These are phyloP conservation scores for Globisporangium alternatum DNA, from an alignment of 352 stramenopile species.

Conservation along the genomic window DNA sequence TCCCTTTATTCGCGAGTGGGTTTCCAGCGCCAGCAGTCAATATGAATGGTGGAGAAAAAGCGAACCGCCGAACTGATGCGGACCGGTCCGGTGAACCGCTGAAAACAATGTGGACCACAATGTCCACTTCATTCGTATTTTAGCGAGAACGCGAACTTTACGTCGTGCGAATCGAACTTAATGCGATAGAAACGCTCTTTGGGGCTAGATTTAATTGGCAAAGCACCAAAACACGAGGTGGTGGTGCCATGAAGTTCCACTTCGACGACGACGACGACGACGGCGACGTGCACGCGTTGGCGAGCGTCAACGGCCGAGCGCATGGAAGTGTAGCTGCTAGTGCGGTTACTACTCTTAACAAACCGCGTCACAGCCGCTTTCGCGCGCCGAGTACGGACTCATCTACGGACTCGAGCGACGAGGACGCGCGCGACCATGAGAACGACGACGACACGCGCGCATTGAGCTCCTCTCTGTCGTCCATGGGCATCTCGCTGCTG, in stretches of 20 bases:
- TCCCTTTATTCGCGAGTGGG: constrained; percentile 17
- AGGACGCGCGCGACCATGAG: constrained; percentile 19
- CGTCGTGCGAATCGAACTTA: neutral
- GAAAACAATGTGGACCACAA: constrained; percentile 24
- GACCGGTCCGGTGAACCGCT: constrained; percentile 13
- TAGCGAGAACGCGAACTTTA: constrained; percentile 20
- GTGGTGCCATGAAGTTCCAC: constrained; percentile 46
- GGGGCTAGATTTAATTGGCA: neutral
- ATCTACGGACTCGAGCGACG: constrained; percentile 46
- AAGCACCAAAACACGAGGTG: constrained; percentile 3
- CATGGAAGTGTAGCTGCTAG: neutral
- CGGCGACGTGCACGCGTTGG: constrained; percentile 3
- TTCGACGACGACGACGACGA: constrained; percentile 31
- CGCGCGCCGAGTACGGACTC: constrained; percentile 50
- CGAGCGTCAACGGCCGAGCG: neutral
- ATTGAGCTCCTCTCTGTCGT: constrained; percentile 10
- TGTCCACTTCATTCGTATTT: constrained; percentile 19
- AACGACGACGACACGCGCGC: constrained; percentile 7
- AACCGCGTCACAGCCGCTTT: constrained; percentile 21
- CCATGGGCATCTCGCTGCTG: constrained; percentile 7
- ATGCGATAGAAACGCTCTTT: neutral
- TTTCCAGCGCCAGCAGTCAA: constrained; percentile 17
- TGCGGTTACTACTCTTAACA: neutral
- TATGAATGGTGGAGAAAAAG: constrained; percentile 55
- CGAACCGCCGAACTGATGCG: constrained; percentile 17